Evolutionary conservation across 768 basidiomycete genomes (phyloP).

Genomic region (Leccinum uliginosum): DNA sequence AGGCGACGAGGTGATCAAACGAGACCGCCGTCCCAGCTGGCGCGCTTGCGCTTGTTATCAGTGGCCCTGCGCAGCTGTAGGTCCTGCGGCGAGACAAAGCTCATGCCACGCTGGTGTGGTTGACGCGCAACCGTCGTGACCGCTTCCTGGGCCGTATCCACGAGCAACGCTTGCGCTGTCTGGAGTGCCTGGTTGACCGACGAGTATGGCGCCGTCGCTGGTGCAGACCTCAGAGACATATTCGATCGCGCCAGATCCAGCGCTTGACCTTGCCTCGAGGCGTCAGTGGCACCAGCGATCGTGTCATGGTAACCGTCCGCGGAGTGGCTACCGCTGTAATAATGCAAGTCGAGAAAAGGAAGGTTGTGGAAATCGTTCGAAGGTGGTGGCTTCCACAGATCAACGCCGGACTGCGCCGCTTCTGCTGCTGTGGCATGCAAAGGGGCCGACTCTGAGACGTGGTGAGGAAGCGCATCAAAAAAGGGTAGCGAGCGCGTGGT

Average conservation of each 20-base stretch:
- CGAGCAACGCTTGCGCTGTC: constrained; percentile 30
- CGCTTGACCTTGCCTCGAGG: constrained; percentile 42
- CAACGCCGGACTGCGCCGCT: constrained; percentile 11
- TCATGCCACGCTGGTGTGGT: constrained; percentile 45
- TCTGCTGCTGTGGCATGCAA: constrained; percentile 17
- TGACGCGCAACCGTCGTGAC: constrained; percentile 11
- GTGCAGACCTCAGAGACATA: constrained; percentile 28
- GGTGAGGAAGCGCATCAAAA: constrained; percentile 28
- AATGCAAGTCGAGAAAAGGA: constrained; percentile 73
- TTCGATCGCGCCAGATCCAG: constrained; percentile 46
- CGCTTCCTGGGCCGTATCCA: constrained; percentile 14
- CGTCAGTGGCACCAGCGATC: constrained; percentile 20
- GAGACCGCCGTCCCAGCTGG: constrained; percentile 51
- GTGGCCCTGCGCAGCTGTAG: constrained; percentile 42
- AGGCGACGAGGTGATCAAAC: constrained; percentile 17
- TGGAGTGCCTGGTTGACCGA: constrained; percentile 31
- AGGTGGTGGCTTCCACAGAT: constrained; percentile 30
- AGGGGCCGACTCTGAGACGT: constrained; percentile 18
- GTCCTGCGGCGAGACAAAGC: constrained; percentile 51
- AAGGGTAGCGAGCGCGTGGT: constrained; percentile 33
- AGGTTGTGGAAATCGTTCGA: constrained; percentile 42
- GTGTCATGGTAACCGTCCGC: constrained; percentile 26
- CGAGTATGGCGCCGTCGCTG: constrained; percentile 21
- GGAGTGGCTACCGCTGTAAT: constrained; percentile 41
- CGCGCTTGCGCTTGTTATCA: constrained; percentile 55